Evolutionary conservation across 441 rosid genomes (phyloP).

Genomic region (Pelargonium cotyledonis): DNA sequence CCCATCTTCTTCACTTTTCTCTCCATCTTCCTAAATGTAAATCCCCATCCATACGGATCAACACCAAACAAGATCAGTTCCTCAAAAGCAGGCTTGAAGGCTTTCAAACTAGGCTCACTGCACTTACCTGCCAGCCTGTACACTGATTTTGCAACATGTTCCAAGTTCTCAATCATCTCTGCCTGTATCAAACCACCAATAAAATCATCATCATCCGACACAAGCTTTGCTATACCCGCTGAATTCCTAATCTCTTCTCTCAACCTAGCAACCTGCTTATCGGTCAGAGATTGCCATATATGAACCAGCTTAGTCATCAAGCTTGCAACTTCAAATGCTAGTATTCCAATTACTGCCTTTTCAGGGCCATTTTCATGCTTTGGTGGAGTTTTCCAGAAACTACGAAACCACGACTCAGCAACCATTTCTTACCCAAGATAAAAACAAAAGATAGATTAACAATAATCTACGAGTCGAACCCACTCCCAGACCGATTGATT

Average conservation of each 20-base stretch:
- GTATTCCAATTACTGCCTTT: slow-evolving; percentile 59
- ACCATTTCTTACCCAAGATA: slow-evolving; percentile 48
- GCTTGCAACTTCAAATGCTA: slow-evolving; percentile 86
- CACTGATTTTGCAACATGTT: slow-evolving; percentile 58
- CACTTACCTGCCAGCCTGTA: slow-evolving; percentile 72
- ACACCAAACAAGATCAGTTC: slow-evolving; percentile 46
- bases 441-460: not conserved
- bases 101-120: slow-evolving; percentile 51
- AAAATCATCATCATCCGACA: slow-evolving; percentile 73
- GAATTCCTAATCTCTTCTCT: slow-evolving; percentile 66
- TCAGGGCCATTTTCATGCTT: slow-evolving; percentile 48
- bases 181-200: slow-evolving; percentile 48
- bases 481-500: slow-evolving; percentile 9
- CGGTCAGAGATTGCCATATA: slow-evolving; percentile 79
- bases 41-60: slow-evolving; percentile 70
- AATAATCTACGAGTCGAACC: not conserved
- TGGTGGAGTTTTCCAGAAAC: slow-evolving; percentile 58
- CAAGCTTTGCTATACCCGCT: slow-evolving; percentile 66
- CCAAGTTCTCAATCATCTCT: slow-evolving; percentile 62
- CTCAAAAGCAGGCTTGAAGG: slow-evolving; percentile 48
- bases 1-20: slow-evolving; percentile 86
- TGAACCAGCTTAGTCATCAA: slow-evolving; percentile 81
- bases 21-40: slow-evolving; percentile 74
- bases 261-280: slow-evolving; percentile 63
- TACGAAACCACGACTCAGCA: slow-evolving; percentile 85